phyloP scores from a whole-genome alignment of 345 rosid species.

The Populus tremula region DNA sequence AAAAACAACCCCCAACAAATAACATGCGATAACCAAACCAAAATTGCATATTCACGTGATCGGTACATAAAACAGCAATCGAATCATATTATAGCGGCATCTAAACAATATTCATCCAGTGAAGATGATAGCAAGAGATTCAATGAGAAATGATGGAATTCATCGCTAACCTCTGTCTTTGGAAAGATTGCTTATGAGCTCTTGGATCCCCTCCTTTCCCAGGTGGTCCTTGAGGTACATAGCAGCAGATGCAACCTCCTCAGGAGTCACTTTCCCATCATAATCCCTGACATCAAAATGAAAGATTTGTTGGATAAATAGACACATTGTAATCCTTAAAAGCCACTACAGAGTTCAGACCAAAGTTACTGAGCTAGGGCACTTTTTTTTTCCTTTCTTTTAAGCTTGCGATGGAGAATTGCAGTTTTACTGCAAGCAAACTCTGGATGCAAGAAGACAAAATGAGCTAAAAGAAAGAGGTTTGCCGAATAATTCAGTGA shows the following conservation, averaged over 20 bases:
- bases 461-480: not conserved
- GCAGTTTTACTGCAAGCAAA: not conserved
- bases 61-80: not conserved
- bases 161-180: conserved; percentile 69
- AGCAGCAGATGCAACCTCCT: conserved; percentile 92
- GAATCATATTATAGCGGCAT: not conserved
- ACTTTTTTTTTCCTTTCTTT: not conserved
- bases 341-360: not conserved
- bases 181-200: conserved; percentile 80
- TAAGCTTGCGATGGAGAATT: not conserved
- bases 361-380: not conserved
- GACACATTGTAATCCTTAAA: not conserved
- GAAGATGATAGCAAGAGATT: not conserved
- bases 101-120: not conserved
- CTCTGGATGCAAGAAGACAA: not conserved
- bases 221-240: conserved; percentile 77
- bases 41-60: not conserved
- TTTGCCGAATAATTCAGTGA: not conserved
- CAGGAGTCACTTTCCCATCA: conserved; percentile 90
- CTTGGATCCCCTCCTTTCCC: conserved; percentile 85
- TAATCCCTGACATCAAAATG: conserved; percentile 60
- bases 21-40: not conserved
- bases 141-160: not conserved
- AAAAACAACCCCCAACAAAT: not conserved
- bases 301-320: conserved; percentile 7